Evolutionary conservation across 2,329 filamentous ascomycete genomes (phyloP), one percentile per base, ranked within the genome.

Genomic region (Penicillium hordei): DNA sequence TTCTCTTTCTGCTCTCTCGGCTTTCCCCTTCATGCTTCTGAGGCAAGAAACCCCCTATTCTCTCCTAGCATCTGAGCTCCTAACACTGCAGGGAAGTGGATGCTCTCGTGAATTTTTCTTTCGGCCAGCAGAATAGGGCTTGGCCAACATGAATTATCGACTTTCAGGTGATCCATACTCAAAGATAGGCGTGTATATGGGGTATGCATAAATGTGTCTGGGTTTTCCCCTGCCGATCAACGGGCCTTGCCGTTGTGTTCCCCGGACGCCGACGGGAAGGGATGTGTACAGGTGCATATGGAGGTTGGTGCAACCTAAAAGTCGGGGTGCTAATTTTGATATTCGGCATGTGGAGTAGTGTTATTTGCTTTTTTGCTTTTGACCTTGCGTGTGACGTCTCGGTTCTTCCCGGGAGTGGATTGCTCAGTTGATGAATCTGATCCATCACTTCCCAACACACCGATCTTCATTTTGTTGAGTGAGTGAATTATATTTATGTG

Each of bases 31-130:
- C 29, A 34, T 48, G 56, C 23, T 25, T 48, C 19, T 17, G 5
- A 25, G 38, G 21, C 17, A 36, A 36, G 13, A 36, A 45, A 6
- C 0, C 8, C 39, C 15, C 6, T 25, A n/a, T 52, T 43, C 23
- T 7, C 50, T 39, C 38, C 29, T n/a, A 51, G 19, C 38, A 43
- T 33, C 15, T 12, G 5, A 6, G 38, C 10, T 60, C 33, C 29
- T 51, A 33, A 21, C 9, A n/a, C 43, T 52, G 29, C 31, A 43
- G 36, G 27, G 9, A n/a, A 54, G 38, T 57, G 56, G 57, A 58
- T 58, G 59, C 33, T 25, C 17, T 21, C 36, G 21, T 46, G n/a
- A 45, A 54, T 46, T 39, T 56, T 58, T 40, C 36, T 49, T 53
- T 23, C 43, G 13, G 29, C 15, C 49, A 29, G 39, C 29, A 34